A percentile compares a stretch with the other conserved stretches of the same genome.
Evolutionary conservation across 768 basidiomycete species (phyloP).

Genomic region (Leccinum olivaceopallidum): DNA sequence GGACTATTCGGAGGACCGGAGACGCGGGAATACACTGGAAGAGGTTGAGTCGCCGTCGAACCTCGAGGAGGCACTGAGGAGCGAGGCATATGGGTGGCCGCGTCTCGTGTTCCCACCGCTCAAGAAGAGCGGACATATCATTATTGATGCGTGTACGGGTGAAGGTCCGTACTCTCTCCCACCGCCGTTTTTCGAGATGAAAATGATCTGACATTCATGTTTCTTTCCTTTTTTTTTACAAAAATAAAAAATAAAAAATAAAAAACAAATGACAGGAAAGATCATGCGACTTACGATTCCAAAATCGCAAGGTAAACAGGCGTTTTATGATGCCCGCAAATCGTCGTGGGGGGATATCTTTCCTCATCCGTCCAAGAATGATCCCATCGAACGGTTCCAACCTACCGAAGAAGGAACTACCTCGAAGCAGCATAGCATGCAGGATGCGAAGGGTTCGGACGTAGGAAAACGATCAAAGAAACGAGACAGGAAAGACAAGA

Average conservation of each 20-base stretch:
- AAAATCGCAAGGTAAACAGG: conserved; percentile 93
- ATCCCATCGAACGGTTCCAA: conserved; percentile 63
- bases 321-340: conserved; percentile 94
- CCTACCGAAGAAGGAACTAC: conserved; percentile 31
- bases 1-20: conserved; percentile 3
- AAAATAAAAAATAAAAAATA: background rate
- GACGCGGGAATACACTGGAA: conserved; percentile 7
- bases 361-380: conserved; percentile 84
- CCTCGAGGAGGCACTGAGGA: conserved; percentile 56
- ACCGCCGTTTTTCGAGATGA: conserved; percentile 10
- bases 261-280: conserved; percentile 55
- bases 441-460: conserved; percentile 45
- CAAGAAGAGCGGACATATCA: conserved; percentile 89
- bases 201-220: conserved; percentile 2
- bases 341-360: conserved; percentile 94
- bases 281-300: conserved; percentile 92
- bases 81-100: conserved; percentile 87
- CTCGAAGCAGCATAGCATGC: conserved; percentile 28
- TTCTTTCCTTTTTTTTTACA: background rate
- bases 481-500: conserved; percentile 26
- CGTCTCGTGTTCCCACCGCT: conserved; percentile 90
- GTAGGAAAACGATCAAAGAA: conserved; percentile 52
- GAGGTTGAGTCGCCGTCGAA: conserved; percentile 30
- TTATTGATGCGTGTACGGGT: conserved; percentile 83
- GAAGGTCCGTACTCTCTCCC: conserved; percentile 54